Evolutionary conservation across 371 early-diverging fungal genomes (phyloP).

Genomic region (Mucor piriformis): DNA sequence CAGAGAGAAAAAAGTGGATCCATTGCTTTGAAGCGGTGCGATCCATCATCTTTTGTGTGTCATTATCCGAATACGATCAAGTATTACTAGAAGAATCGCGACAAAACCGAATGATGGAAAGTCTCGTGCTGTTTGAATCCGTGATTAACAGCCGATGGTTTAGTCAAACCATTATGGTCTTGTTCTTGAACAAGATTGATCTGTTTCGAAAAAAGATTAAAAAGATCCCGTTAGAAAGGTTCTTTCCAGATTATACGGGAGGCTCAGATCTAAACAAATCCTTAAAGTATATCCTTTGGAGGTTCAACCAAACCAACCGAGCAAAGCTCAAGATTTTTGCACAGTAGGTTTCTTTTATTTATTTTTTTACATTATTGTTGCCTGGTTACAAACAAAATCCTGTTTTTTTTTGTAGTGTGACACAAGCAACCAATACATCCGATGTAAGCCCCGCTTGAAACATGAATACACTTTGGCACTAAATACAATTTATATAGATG

Average conservation of each 20-base stretch:
- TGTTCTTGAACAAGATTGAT: constrained; percentile 86
- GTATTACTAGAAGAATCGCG: constrained; percentile 69
- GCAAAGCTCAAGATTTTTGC: constrained; percentile 79
- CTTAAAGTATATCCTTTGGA: constrained; percentile 78
- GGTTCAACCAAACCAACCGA: constrained; percentile 76
- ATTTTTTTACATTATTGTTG: neutral
- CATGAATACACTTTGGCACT: neutral
- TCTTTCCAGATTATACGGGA: constrained; percentile 67
- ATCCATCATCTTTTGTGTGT: constrained; percentile 72
- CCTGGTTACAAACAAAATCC: neutral
- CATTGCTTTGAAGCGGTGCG: constrained; percentile 86
- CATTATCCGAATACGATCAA: constrained; percentile 73
- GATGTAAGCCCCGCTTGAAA: neutral
- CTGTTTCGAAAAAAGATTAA: constrained; percentile 64
- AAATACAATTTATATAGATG: constrained; percentile 12
- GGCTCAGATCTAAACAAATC: constrained; percentile 73
- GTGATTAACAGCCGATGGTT: constrained; percentile 75
- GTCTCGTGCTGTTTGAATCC: constrained; percentile 79
- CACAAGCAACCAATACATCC: constrained; percentile 64
- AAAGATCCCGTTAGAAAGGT: constrained; percentile 56
- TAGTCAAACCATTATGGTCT: constrained; percentile 66
- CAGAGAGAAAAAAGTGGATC: constrained; percentile 91
- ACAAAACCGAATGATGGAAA: constrained; percentile 83
- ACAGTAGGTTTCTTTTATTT: constrained; percentile 52
- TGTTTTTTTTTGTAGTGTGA: constrained; percentile 52